Evolutionary conservation across 129 eudicot genomes (phyloP), one percentile per base, ranked within the genome.

Genomic region (Rutidosis leptorrhynchoides): DNA sequence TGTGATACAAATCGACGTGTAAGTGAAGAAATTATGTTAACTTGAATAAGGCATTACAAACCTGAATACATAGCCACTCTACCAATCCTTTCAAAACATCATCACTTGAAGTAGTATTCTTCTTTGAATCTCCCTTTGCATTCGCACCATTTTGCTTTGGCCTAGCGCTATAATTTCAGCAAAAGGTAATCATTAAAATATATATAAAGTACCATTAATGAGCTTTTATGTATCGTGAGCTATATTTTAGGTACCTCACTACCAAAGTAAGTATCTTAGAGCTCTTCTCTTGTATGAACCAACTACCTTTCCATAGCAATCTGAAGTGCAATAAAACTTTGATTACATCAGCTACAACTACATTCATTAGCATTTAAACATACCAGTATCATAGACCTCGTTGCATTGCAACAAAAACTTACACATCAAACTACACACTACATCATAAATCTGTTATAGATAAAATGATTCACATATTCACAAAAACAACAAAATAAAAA

Each of bases 51-150:
- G 37, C 64, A 67, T 12, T n/a, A 77, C 80, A 75, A 48, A 93
- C 99, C 99, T 89, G 99, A 59, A 85, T 59, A 68, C 96, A 88
- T 53, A 93, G 81, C 99, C 99, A 93, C 48, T 93, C 96, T 75
- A 93, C 88, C 65, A 93, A 77, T 57, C 85, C 92, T 75, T 79
- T 89, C 73, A 93, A 69, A 83, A 93, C 96, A 80, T 89, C 95
- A 77, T 75, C 82, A 49, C 73, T 81, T 59, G 81, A 70, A 37
- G 85, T 85, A 65, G 69, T 37, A 63, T 78, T 87, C 81, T 81
- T 87, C 75, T 91, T 91, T 67, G 96, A 83, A 33, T 83, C 76
- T 69, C 92, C 95, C 66, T 82, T 77, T 55, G 79, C 74, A 62
- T 58, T 51, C 73, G 28, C 58, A 62, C 63, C 73, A 52, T 74